Base-by-base conservation (phyloP, 1,139 yeast species). In the Yamadazyma siamensis region DNA sequence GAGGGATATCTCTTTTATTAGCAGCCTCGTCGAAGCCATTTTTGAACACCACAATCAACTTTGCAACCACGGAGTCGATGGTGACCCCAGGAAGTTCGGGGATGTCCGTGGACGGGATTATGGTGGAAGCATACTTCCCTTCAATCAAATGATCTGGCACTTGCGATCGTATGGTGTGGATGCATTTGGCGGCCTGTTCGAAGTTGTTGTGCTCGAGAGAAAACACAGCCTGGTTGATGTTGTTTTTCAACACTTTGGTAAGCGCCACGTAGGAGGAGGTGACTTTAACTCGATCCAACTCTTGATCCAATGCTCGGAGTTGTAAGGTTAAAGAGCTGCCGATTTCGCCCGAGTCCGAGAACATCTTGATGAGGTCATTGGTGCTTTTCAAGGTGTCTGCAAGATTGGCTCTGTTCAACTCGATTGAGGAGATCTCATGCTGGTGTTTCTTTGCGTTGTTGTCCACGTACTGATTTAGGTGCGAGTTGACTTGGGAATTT, bases 21-120 rank as follows among this genome's bases (percentile, higher is more conserved):
- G 96, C 84, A 1, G 96, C 95, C 23, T 67, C 69, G 27, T 69
- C 69, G 54, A 91, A 91, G 43, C 79, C 80, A 4, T 63, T 51
- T 28, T 71, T 58, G 49, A 88, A 88, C 2, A 78, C 59, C 2
- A 54, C 54, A 3, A 77, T 77, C 35, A 89, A 64, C 26, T 77
- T 69, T 1, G 60, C 61, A 4, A 77, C 71, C 75, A 94, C 86
- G 12, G 64, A 65, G 2, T 59, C 52, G 2, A 91, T 50, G 0
- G 84, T 62, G 2, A 61, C 70, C 10, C 58, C 54, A 0, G 98
- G 97, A 31, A 73, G 62, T 34, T 86, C 95, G 0, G 96, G 96
- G n/a, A 88, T 71, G 32, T 86, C 94, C 6, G 85, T 69, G 0
- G 95, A 79, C 0, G 99, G 98, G n/a, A 91, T 91, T 47, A 85